Evolutionary conservation across 1,139 yeast genomes (phyloP).

Genomic region (Casaregolazyma lundiana): DNA sequence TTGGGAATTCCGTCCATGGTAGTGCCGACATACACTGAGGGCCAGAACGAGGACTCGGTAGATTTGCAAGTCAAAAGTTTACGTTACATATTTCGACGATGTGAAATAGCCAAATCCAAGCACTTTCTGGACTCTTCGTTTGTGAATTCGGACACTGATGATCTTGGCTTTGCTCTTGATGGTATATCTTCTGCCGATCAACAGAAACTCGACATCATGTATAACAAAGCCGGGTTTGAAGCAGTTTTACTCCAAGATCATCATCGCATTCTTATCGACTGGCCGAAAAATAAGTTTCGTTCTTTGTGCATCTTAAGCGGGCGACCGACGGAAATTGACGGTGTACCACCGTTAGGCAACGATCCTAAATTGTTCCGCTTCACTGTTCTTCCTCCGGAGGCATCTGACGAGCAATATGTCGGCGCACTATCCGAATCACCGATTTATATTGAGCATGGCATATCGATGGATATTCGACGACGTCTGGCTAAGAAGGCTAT

Average conservation of each 20-base stretch:
- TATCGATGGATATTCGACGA: slow-evolving; percentile 34
- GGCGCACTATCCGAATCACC: slow-evolving; percentile 40
- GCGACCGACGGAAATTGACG: slow-evolving; percentile 36
- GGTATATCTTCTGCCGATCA: slow-evolving; percentile 26
- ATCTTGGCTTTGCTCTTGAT: slow-evolving; percentile 13
- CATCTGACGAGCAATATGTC: slow-evolving; percentile 44
- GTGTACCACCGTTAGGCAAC: slow-evolving; percentile 27
- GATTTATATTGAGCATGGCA: slow-evolving; percentile 51
- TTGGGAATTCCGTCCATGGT: slow-evolving; percentile 23
- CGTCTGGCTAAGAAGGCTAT: slow-evolving; percentile 37
- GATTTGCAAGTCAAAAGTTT: slow-evolving; percentile 58
- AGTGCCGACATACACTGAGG: slow-evolving; percentile 47
- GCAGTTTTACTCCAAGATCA: slow-evolving; percentile 45
- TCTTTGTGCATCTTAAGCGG: slow-evolving; percentile 51
- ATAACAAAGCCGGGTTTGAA: slow-evolving; percentile 46
- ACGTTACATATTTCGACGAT: slow-evolving; percentile 51
- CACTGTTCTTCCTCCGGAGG: slow-evolving; percentile 40
- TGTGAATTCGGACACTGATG: slow-evolving; percentile 2
- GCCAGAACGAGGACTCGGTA: slow-evolving; percentile 48
- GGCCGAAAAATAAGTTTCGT: slow-evolving; percentile 60
- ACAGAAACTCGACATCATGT: slow-evolving; percentile 49
- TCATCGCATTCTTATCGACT: slow-evolving; percentile 59
- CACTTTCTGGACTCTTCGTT: slow-evolving; percentile 26
- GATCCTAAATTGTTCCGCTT: slow-evolving; percentile 38
- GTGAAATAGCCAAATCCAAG: slow-evolving; percentile 43